Base-by-base conservation (phyloP, 768 basidiomycete genomes). In the Agrocybe pediades region DNA sequence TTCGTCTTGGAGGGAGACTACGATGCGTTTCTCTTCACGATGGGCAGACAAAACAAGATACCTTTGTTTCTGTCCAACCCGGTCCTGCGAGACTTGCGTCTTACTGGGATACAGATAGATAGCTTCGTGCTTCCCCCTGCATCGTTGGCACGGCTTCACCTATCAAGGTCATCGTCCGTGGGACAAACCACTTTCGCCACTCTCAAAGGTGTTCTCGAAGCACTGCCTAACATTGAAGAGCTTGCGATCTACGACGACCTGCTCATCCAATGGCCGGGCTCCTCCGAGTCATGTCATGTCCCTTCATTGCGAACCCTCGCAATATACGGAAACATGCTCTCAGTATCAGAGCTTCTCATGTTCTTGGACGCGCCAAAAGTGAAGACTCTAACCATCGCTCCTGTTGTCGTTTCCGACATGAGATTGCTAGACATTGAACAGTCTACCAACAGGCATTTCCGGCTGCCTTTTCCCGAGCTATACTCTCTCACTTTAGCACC, bases 291-390 rank as follows among this genome's bases (percentile, higher is more conserved):
- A 20, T 50, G 39, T 33, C 15, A 44, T 9, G 50, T 54, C 13
- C 55, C 49, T 7, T 44, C 46, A 2, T 43, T 62, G 6, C 41
- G 55, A 43, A 41, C 42, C 7, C 49, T 62, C 17, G 39, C 42
- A 40, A 62, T 62, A 23, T 49, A 56, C 9, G 61, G 57, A 6
- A 59, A 62, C 46, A 59, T 62, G 61, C 58, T 59, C 20, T 45
- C 49, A 3, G 53, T 58, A 2, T 62, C 61, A 26, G 55, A 62
- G 41, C 47, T 59, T 4, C 55, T 62, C 8, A 42, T 62, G 11
- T 62, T 52, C 46, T 24, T 62, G 11, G 19, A 49, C 19, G 53
- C 55, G 9, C 61, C 61, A 6, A 54, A 57, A 4, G 46, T 62
- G 17, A 39, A 21, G 40, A 53, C 51, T 13, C 49, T 62, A 21